phyloP scores from a whole-genome alignment of 495 filamentous ascomycete genomes.

The Lasiosphaeria hispida region DNA sequence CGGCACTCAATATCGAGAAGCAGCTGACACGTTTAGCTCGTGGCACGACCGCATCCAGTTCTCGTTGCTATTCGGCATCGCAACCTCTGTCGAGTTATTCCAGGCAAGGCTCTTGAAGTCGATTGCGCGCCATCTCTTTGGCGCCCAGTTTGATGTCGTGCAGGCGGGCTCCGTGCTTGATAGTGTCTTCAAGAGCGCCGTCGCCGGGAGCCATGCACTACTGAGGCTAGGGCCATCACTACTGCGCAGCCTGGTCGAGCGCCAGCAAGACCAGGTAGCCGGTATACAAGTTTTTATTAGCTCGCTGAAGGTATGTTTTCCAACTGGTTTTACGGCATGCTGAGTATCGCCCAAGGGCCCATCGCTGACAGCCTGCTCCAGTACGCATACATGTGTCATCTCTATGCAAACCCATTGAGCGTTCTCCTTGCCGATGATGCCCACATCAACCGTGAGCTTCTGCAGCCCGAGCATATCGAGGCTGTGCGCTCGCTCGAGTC shows the following conservation, averaged over 20 bases:
- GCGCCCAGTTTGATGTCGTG: slow-evolving; percentile 80
- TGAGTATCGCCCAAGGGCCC: not conserved
- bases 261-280: slow-evolving; percentile 81
- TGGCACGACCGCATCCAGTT: slow-evolving; percentile 92
- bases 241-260: slow-evolving; percentile 65
- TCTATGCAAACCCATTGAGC: slow-evolving; percentile 87
- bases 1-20: not conserved
- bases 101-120: slow-evolving; percentile 78
- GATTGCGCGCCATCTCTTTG: slow-evolving; percentile 66
- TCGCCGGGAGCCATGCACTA: slow-evolving; percentile 51
- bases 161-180: slow-evolving; percentile 73
- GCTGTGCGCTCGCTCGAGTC: slow-evolving; percentile 76
- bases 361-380: slow-evolving; percentile 31
- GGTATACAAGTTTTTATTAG: slow-evolving; percentile 77
- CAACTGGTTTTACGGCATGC: not conserved
- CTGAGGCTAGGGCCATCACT: slow-evolving; percentile 68
- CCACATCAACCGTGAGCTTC: slow-evolving; percentile 29
- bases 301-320: slow-evolving; percentile 68
- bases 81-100: slow-evolving; percentile 87
- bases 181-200: slow-evolving; percentile 68
- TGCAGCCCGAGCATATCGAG: slow-evolving; percentile 63
- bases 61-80: slow-evolving; percentile 80
- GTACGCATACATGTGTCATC: slow-evolving; percentile 96
- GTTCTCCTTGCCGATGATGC: slow-evolving; percentile 53
- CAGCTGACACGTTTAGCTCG: slow-evolving; percentile 51